Evolutionary conservation across 1,284 basidiomycete species (phyloP), one percentile per base, ranked within the genome.

Genomic region (Serendipita sp.): DNA sequence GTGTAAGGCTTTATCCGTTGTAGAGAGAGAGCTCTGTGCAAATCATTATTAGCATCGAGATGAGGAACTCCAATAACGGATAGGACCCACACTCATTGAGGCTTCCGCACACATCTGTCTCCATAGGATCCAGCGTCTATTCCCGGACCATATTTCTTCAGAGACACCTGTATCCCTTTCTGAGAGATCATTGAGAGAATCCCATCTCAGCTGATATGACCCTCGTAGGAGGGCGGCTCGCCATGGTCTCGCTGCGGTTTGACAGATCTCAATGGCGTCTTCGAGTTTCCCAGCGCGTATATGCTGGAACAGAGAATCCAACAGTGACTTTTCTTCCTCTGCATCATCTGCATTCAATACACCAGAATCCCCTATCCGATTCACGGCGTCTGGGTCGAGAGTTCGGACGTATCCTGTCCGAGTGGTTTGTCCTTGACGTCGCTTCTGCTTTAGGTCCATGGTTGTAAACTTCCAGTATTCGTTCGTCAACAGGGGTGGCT

Each of bases 241-340:
- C 94, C 94, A 98, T 2, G 91, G 87, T 68, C 95, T 90, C 65
- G 92, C 86, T 0, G 89, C 87, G 68, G 84, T 85, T 66, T 85
- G 76, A 70, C 91, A 95, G 12, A 94, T 75, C 44, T 90, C 86
- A 6, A 94, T 78, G 0, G 93, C 94, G 17, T 88, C 83, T 32
- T 88, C 87, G 17, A 96, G 73, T 66, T 86, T 78, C 15, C 95
- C 95, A 2, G 87, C 84, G 38, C 92, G 82, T 5, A 93, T 77
- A 67, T 87, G 87, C 41, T 84, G 81, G 72, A 90, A 93, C 15
- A 94, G 71, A 0, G 85, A 82, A 64, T 90, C 83, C 0, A 82
- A 73, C 15, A 94, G 73, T 12, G 80, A 80, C 70, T 86, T 89
- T 70, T 94, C 91, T 69, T 88, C 69, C 70, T 87, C 88, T 60